Percentiles rank a stretch among this genome's conserved stretches.
Evolutionary conservation across 1,284 basidiomycete species (phyloP).

Genomic region (Leccinum fuscescens): DNA sequence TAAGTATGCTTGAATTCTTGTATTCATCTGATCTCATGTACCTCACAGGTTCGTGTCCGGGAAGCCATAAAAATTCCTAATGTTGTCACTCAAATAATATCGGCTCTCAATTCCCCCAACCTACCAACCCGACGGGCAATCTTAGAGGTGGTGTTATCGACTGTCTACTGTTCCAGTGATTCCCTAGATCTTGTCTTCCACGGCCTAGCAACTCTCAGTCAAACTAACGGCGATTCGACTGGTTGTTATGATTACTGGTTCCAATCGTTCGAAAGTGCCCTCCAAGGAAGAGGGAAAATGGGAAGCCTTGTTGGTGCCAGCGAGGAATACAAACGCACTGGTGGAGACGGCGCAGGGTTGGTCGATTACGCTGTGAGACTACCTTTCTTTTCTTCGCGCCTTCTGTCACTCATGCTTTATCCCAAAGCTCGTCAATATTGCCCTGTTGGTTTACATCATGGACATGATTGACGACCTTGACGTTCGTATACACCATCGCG

Average conservation of each 20-base stretch:
- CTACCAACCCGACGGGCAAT: conserved; percentile 80
- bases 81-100: conserved; percentile 81
- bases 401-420: conserved; percentile 18
- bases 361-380: conserved; percentile 81
- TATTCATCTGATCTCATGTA: conserved; percentile 9
- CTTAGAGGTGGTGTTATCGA: conserved; percentile 72
- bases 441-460: conserved; percentile 70
- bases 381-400: conserved; percentile 7
- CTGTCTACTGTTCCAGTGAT: conserved; percentile 60
- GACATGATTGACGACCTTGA: conserved; percentile 72
- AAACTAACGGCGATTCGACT: conserved; percentile 57
- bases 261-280: conserved; percentile 72
- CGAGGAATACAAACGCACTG: conserved; percentile 76
- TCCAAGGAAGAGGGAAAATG: conserved; percentile 90
- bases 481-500: conserved; percentile 79
- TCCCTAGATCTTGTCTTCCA: conserved; percentile 55
- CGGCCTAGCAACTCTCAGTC: conserved; percentile 67
- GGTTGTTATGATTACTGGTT: conserved; percentile 89
- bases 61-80: conserved; percentile 79
- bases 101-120: conserved; percentile 82
- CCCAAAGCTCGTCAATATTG: conserved; percentile 63
- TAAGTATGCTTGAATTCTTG: conserved; percentile 35
- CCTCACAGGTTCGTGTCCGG: conserved; percentile 61
- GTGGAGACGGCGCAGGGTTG: conserved; percentile 62
- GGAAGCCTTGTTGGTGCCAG: conserved; percentile 93